Evolutionary conservation across 148 eudicot species (phyloP), one percentile per base, ranked within the genome.

Genomic region (Arbutus unedo): DNA sequence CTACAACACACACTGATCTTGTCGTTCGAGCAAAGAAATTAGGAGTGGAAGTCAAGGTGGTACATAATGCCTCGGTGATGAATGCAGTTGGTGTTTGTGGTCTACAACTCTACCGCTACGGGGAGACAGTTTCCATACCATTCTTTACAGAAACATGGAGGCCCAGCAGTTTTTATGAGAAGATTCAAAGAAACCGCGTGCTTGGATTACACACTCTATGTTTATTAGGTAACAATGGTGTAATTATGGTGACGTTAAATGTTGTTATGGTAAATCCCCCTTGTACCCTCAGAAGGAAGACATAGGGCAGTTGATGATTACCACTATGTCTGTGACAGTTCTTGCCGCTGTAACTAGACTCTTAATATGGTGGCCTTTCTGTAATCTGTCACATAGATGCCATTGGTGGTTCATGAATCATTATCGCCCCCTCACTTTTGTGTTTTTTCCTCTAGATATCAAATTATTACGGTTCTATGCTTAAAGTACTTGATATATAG

Each of bases 131-230:
- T 67, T 96, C 99, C 11, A 89, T 96, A 78, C 98, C 98, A 0
- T 96, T 96, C 82, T 96, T 96, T 83, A 96, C 99, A 0, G 99
- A 94, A 47, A 92, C 95, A 56, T 96, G 98, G 98, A 92, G 93
- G 82, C 99, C 98, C 13, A 93, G 93, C 80, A 96, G 98, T 87
- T 96, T 96, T 78, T 94, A 96, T 62, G 95, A 90, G 83, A 96
- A 93, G 86, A 96, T 96, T 66, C 88, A 92, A 85, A 88, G 89
- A 83, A 94, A 94, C 73, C 88, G 91, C 49, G 80, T 66, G 31
- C 93, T 94, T 84, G 98, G 97, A 82, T 84, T 94, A 19, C 99
- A 96, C 84, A 94, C 99, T 10, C 93, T 94, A 38, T 96, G 98
- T 85, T 90, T 96, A 88, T 90, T 96, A 87, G 99, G 99, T 96